Evolutionary conservation across 306 rosid genomes (phyloP).

Genomic region (Glycyrrhiza uralensis): DNA sequence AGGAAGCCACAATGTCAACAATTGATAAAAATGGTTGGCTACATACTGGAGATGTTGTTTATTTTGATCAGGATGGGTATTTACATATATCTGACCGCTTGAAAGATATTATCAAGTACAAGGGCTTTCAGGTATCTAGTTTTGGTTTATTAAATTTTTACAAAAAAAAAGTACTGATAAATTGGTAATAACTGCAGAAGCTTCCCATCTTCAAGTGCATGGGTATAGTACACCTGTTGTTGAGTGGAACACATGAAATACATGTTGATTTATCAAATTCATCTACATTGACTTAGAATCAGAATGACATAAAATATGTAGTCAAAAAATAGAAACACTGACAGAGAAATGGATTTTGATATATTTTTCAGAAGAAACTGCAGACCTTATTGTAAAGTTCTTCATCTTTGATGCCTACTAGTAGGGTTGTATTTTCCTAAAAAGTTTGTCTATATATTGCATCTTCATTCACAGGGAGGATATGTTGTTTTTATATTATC

Average conservation of each 20-base stretch:
- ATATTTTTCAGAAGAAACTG: neutral
- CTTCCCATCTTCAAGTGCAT: neutral
- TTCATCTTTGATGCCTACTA: neutral
- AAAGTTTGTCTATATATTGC: neutral
- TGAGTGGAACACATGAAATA: neutral
- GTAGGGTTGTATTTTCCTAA: neutral
- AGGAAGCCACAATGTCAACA: constrained; percentile 58
- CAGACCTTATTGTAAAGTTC: neutral
- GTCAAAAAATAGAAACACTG: neutral
- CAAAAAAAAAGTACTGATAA: neutral
- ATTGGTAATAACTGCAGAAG: neutral
- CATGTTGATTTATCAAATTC: neutral
- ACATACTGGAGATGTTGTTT: constrained; percentile 70
- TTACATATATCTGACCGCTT: constrained; percentile 62
- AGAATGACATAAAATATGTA: neutral
- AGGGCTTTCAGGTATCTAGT: constrained; percentile 76
- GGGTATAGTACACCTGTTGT: neutral
- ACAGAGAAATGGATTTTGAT: neutral
- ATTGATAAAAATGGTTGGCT: constrained; percentile 74
- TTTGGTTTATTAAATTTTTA: neutral
- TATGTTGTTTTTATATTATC: neutral
- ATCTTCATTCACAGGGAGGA: neutral
- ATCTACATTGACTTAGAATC: no score
- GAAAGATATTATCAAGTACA: constrained; percentile 90
- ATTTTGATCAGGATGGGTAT: constrained; percentile 73